Conservation (phyloP, 2,329 filamentous ascomycete species). For the Talaromyces sp. region DNA sequence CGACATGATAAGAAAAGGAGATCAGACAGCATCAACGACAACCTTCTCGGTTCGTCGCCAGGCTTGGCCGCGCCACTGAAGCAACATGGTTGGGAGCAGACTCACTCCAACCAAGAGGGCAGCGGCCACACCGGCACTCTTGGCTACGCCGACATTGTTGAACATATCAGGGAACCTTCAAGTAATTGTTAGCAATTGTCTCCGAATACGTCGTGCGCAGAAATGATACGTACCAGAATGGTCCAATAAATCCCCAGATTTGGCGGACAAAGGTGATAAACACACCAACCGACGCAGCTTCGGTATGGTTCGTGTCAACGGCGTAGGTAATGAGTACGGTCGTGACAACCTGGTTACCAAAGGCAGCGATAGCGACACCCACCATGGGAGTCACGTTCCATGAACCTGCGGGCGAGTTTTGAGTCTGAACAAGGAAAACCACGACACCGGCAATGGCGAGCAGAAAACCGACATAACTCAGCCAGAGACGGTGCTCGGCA, state of each 20-base stretch:
- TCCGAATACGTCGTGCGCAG: conserved; percentile 22
- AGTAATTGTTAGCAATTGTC: not conserved
- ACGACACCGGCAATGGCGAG: conserved; percentile 50
- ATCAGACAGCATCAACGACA: not conserved
- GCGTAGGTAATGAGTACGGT: conserved; percentile 57
- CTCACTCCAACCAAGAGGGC: conserved; percentile 32
- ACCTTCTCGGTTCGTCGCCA: conserved; percentile 1
- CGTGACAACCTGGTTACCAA: conserved; percentile 61
- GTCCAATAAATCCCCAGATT: conserved; percentile 36
- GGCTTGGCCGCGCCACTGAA: not conserved
- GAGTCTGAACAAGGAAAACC: conserved; percentile 55
- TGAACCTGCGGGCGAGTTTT: conserved; percentile 41
- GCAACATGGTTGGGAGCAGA: conserved; percentile 19
- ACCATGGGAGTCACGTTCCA: conserved; percentile 58
- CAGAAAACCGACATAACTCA: conserved; percentile 17
- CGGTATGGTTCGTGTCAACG: conserved; percentile 9
- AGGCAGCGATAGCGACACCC: conserved; percentile 52
- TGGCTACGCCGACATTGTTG: conserved; percentile 31
- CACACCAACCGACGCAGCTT: conserved; percentile 34
- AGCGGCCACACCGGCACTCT: conserved; percentile 28
- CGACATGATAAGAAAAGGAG: not conserved
- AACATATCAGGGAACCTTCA: conserved; percentile 37
- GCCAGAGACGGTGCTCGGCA: conserved; percentile 18
- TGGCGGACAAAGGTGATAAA: conserved; percentile 16
- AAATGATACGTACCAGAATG: conserved; percentile 42